Percentiles rank a stretch among this genome's conserved stretches.
Evolutionary conservation across 352 stramenopile genomes (phyloP).

Genomic region (Bremia lactucae): DNA sequence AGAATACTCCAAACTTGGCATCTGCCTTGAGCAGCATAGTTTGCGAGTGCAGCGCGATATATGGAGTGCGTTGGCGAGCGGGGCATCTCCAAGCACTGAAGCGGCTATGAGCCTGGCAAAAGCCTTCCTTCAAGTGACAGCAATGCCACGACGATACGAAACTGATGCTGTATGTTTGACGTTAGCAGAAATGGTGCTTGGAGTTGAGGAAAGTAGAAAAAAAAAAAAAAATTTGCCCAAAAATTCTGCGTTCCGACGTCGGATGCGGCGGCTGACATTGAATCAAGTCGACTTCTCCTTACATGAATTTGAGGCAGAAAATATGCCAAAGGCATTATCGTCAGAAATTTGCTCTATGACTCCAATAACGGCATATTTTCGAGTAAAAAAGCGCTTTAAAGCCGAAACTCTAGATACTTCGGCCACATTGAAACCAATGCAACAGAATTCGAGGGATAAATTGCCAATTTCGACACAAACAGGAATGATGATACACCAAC

Average conservation of each 20-base stretch:
- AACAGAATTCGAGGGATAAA: slow-evolving; percentile 4
- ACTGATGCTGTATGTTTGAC: slow-evolving; percentile 20
- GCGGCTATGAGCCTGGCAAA: slow-evolving; percentile 11
- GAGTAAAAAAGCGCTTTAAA: slow-evolving; percentile 11
- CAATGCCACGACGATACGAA: slow-evolving; percentile 1
- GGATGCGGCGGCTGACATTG: slow-evolving; percentile 21
- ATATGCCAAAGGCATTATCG: not conserved
- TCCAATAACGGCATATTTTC: not conserved
- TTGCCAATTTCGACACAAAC: not conserved
- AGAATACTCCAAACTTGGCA: slow-evolving; percentile 10
- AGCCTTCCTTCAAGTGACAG: slow-evolving; percentile 15
- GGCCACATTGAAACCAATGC: not conserved
- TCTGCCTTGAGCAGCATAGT: slow-evolving; percentile 34
- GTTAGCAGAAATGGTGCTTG: slow-evolving; percentile 16
- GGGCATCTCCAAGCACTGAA: slow-evolving; percentile 4
- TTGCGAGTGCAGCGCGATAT: slow-evolving; percentile 39
- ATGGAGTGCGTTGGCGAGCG: slow-evolving; percentile 43
- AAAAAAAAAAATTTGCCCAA: not conserved
- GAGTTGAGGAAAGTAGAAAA: slow-evolving; percentile 4
- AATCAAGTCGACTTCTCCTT: slow-evolving; percentile 14
- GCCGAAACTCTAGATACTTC: not conserved
- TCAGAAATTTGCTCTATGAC: slow-evolving; percentile 1
- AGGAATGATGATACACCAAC: slow-evolving; percentile 4
- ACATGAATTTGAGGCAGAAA: slow-evolving; percentile 5
- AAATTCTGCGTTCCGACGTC: slow-evolving; percentile 19